Evolutionary conservation across 768 basidiomycete species (phyloP).

Genomic region (Lactifluus volemus): DNA sequence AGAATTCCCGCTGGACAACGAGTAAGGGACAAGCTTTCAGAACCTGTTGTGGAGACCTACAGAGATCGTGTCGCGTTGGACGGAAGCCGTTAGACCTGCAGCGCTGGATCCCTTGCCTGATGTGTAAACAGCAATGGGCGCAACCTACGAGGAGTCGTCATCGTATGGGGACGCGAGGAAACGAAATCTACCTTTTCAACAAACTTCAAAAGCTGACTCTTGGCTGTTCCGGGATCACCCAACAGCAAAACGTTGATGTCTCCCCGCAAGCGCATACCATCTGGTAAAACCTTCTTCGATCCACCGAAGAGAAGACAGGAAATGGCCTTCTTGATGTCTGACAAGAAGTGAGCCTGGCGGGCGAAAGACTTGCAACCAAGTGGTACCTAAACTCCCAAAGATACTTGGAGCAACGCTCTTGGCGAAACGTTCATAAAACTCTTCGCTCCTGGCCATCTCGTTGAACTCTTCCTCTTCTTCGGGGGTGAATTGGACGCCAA

Average conservation of each 20-base stretch:
- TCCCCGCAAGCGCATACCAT: conserved; percentile 93
- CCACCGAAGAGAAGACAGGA: conserved; percentile 95
- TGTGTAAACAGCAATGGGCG: conserved; percentile 96
- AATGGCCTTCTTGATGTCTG: conserved; percentile 98
- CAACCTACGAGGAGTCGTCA: conserved; percentile 46
- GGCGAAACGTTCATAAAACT: conserved; percentile 89
- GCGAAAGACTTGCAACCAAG: neutral
- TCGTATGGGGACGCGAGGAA: neutral
- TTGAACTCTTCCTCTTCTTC: conserved; percentile 97
- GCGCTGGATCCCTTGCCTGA: conserved; percentile 98
- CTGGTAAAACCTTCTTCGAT: conserved; percentile 93
- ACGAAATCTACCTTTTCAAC: conserved; percentile 71
- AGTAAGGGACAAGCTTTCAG: neutral
- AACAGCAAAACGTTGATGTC: conserved; percentile 96
- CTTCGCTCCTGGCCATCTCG: conserved; percentile 80
- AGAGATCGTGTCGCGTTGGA: conserved; percentile 87
- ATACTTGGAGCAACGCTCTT: conserved; percentile 95
- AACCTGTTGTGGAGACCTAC: conserved; percentile 35
- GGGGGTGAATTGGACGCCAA: conserved; percentile 81
- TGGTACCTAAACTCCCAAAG: conserved; percentile 80
- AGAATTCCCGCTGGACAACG: conserved; percentile 78
- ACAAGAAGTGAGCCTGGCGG: neutral
- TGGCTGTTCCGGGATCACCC: conserved; percentile 98
- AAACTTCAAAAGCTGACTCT: conserved; percentile 95
- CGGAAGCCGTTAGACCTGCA: conserved; percentile 95